Conservation (phyloP, 2,329 filamentous ascomycete genomes). For the Ophiostoma australiae region DNA sequence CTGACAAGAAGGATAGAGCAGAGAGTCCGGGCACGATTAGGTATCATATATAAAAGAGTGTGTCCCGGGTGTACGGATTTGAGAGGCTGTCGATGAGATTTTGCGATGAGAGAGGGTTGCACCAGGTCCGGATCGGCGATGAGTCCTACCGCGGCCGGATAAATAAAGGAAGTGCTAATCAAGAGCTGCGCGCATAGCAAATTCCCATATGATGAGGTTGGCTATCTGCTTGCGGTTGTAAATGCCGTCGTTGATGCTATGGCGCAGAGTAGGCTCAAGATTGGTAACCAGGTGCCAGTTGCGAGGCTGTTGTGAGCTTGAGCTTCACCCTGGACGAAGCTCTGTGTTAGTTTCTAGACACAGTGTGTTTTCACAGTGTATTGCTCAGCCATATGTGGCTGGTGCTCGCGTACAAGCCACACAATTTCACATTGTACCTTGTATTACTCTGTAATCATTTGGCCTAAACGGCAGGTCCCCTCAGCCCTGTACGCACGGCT, state of each 20-base stretch:
- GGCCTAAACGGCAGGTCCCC: background rate
- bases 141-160: background rate
- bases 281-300: background rate
- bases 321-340: background rate
- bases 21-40: background rate
- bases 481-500: constrained; percentile 26
- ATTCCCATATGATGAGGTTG: background rate
- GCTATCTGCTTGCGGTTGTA: background rate
- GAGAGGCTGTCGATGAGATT: background rate
- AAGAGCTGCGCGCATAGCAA: background rate
- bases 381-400: background rate
- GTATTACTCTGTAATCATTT: background rate
- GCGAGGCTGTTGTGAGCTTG: background rate
- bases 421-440: background rate
- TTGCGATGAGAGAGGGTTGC: background rate
- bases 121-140: background rate
- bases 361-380: background rate
- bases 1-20: background rate
- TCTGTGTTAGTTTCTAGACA: constrained; percentile 10
- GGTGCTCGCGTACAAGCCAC: background rate
- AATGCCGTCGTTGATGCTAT: background rate
- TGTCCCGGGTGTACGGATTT: background rate
- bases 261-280: background rate
- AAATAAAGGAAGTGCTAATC: background rate
- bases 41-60: background rate